These are phyloP conservation scores for Wallacemonas sp. DNA, from an alignment of 208 protist species.

Conservation along the genomic window DNA sequence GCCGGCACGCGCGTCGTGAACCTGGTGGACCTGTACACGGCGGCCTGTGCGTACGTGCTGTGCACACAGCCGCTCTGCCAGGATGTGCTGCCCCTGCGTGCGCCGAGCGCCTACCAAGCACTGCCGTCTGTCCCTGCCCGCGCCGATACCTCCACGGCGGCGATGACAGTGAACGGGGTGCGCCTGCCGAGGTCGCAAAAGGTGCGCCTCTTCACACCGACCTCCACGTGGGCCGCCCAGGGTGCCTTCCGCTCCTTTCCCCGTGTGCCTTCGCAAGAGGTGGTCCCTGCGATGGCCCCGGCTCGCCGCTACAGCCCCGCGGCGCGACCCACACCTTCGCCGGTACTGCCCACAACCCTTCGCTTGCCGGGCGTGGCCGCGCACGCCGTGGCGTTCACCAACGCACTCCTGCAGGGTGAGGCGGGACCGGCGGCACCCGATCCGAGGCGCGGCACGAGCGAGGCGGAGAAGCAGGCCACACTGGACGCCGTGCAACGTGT, in stretches of 20 bases:
- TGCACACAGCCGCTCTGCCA: slow-evolving; percentile 57
- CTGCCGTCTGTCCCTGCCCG: too few species aligned
- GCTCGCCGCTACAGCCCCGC: too few species aligned
- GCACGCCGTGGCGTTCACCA: slow-evolving; percentile 5
- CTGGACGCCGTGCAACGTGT: background rate
- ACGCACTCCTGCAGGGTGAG: background rate
- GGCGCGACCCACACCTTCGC: too few species aligned
- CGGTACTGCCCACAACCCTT: too few species aligned
- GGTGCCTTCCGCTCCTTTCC: background rate
- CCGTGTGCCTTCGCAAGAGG: background rate
- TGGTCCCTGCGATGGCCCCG: background rate
- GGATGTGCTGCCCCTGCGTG: slow-evolving; percentile 40
- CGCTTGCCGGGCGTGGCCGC: background rate
- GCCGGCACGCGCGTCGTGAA: slow-evolving; percentile 35
- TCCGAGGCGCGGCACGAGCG: background rate
- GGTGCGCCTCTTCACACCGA: background rate
- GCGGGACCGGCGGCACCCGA: background rate
- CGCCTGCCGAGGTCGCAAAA: background rate
- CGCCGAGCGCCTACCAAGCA: background rate
- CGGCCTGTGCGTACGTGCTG: slow-evolving; percentile 67
- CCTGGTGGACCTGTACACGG: slow-evolving; percentile 57
- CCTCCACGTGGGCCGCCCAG: background rate
- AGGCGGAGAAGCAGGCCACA: background rate
- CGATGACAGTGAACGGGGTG: too few species aligned
- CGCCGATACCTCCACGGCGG: too few species aligned